Evolutionary conservation across 352 stramenopile genomes (phyloP).

Genomic region (Pythium aristosporum): DNA sequence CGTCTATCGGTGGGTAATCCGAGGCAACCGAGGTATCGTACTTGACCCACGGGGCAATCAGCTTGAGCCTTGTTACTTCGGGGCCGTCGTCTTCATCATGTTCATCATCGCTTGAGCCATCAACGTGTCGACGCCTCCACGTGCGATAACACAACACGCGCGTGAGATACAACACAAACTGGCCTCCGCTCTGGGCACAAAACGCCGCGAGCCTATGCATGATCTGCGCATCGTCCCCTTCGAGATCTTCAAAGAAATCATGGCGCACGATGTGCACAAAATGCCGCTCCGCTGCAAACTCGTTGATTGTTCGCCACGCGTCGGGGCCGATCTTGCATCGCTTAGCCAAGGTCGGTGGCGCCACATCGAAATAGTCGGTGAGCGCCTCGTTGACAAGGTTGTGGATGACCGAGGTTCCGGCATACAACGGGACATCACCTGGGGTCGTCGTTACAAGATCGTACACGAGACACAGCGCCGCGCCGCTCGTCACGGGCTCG

Average conservation of each 20-base stretch:
- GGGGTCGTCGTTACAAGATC: conserved; percentile 6
- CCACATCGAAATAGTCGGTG: neutral
- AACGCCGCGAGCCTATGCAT: neutral
- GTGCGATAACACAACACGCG: neutral
- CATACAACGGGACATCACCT: neutral
- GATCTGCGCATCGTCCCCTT: neutral
- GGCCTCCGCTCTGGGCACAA: neutral
- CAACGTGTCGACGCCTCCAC: too few species aligned
- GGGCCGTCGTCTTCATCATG: neutral
- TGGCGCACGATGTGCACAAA: neutral
- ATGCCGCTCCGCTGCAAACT: neutral
- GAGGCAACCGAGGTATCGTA: neutral
- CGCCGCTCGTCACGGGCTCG: neutral
- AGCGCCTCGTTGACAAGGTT: neutral
- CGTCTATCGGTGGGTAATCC: neutral
- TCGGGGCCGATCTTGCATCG: neutral
- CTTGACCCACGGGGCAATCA: neutral
- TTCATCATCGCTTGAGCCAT: too few species aligned
- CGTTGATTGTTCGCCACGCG: neutral
- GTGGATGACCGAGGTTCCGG: neutral
- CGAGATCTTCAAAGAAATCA: neutral
- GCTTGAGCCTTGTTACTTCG: neutral
- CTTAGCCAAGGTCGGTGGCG: neutral
- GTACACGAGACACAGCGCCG: conserved; percentile 6
- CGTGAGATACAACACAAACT: neutral